Base-by-base conservation (phyloP, 495 filamentous ascomycete genomes). In the Daldinia bambusicola region DNA sequence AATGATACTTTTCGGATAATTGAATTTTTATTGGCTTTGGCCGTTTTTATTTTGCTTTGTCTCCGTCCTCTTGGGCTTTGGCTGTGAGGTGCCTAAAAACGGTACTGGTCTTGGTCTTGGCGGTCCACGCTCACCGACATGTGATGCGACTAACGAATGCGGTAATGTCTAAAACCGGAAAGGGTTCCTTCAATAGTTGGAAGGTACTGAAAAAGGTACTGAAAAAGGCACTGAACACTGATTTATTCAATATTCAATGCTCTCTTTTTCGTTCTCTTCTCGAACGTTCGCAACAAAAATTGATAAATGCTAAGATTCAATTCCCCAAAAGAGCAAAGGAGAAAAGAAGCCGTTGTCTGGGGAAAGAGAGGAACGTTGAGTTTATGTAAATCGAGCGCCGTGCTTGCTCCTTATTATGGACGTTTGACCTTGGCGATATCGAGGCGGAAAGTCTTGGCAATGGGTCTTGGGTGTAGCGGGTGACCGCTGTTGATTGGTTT, bases 391-490 rank as follows among this genome's bases (percentile, higher is more conserved):
- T 79, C 74, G 78, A 75, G 79, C 74, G 77, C 76, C 76, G 69
- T 79, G 76, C 76, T 79, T 75, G 64, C 75, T 82, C 79, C 81
- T 83, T 82, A 81, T 81, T 81, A 78, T 78, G 78, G 72, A 61
- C 69, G 71, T 79, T 75, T 60, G 72, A 74, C 72, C 80, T 79
- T 81, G 77, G 79, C 80, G 71, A 76, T 81, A 78, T 73, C 75
- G 76, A 81, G 80, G 82, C 80, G 75, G 78, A 80, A 80, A 80
- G 75, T 73, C 80, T 82, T 83, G 81, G 80, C 80, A 75, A 67
- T 69, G 66, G 71, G 71, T 66, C 70, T 67, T 75, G 67, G 59
- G 73, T 75, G 73, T 74, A 65, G 64, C 71, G 63, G 57, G 60
- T 36, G 43, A 48, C 38, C 26, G 13, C 40, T 8, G 4, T 10